Evolutionary conservation across 108 stramenopile species (phyloP).

Genomic region (Fistulifera pelliculosa): DNA sequence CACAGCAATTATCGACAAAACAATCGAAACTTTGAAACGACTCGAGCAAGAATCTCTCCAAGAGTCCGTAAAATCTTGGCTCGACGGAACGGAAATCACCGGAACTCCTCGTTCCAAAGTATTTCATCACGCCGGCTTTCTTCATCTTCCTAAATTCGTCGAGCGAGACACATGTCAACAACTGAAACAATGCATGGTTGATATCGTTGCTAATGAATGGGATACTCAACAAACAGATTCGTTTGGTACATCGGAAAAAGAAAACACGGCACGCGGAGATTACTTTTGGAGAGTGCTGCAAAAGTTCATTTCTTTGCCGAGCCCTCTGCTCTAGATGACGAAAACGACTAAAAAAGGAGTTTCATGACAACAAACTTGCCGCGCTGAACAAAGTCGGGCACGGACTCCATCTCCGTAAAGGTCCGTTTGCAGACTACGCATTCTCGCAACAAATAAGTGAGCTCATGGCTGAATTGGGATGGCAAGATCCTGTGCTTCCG

Average conservation of each 20-base stretch:
- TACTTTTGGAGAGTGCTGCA: slow-evolving; percentile 81
- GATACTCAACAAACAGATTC: slow-evolving; percentile 13
- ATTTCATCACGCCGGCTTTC: slow-evolving; percentile 6
- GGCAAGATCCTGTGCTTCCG: slow-evolving; percentile 78
- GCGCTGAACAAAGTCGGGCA: slow-evolving; percentile 91
- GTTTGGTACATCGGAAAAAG: slow-evolving; percentile 75
- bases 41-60: no score
- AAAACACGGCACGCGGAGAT: slow-evolving; percentile 69
- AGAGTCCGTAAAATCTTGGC: neutral
- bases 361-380: slow-evolving; percentile 38
- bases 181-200: slow-evolving; percentile 7
- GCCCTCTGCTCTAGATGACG: slow-evolving; percentile 43
- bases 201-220: slow-evolving; percentile 4
- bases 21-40: no score
- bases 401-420: slow-evolving; percentile 57
- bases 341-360: slow-evolving; percentile 25
- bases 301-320: slow-evolving; percentile 83
- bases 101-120: neutral
- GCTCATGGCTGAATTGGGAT: slow-evolving; percentile 65
- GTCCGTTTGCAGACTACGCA: slow-evolving; percentile 54
- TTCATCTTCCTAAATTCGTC: slow-evolving; percentile 1
- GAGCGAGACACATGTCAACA: neutral
- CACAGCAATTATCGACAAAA: no score
- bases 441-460: slow-evolving; percentile 38
- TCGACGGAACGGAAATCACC: neutral